Evolutionary conservation across 768 basidiomycete genomes (phyloP).

Genomic region (Dacryopinax spathularia): DNA sequence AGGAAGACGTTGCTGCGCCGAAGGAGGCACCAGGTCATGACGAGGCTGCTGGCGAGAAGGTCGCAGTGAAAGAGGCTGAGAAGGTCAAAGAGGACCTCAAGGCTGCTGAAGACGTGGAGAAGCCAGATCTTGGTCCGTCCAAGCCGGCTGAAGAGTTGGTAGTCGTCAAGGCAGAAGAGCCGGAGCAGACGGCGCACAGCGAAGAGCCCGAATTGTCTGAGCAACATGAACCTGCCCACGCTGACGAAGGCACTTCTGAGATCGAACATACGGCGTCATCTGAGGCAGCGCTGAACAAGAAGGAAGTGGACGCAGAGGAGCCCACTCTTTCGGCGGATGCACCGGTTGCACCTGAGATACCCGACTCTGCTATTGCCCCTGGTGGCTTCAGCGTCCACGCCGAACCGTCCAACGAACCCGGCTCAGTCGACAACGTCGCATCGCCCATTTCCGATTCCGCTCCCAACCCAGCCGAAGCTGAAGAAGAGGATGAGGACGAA

Average conservation of each 20-base stretch:
- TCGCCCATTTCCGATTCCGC: not conserved
- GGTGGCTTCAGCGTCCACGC: not conserved
- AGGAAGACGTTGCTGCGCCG: not conserved
- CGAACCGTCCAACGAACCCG: not conserved
- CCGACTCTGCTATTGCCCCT: not conserved
- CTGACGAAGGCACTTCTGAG: no score
- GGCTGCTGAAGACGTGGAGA: no score
- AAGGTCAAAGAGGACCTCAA: no score
- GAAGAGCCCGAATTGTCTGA: no score
- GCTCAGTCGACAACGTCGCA: not conserved
- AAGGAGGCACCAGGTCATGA: not conserved
- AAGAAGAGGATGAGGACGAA: slow-evolving; percentile 15
- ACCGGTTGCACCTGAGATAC: not conserved
- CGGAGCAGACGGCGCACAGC: no score
- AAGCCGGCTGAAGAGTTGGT: no score
- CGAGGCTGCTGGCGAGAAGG: not conserved
- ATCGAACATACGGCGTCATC: no score
- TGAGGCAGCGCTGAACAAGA: no score
- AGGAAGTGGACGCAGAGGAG: no score
- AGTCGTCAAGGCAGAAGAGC: no score
- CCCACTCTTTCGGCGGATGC: not conserved
- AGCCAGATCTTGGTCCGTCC: no score
- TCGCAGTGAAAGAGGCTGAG: not conserved
- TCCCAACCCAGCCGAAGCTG: not conserved
- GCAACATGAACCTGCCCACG: no score